Evolutionary conservation across 306 rosid genomes (phyloP), one percentile per base, ranked within the genome.

Genomic region (Corylus avellana): DNA sequence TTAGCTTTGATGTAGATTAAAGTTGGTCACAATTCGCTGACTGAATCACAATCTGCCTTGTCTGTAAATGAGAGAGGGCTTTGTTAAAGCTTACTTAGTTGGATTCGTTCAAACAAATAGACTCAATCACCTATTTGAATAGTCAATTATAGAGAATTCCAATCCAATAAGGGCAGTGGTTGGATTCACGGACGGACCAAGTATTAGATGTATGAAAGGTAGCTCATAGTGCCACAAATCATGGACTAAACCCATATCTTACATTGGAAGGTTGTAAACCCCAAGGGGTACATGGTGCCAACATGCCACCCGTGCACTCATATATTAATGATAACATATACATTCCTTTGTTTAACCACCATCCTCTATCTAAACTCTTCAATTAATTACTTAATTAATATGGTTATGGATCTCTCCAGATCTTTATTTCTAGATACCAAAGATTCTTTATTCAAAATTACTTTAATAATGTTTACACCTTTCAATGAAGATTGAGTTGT

Each of bases 231-330:
- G 12, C 9, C 70, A 22, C 44, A 29, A 1, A 51, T 80, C 50
- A 64, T 62, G 51, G 11, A 79, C 46, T 12, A 67, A 77, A 73
- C 54, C 17, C 3, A 70, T 42, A 25, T 75, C 80, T 61, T 59
- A 48, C 35, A 22, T 80, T 77, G 79, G 75, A 62, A 56, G 66
- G 72, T 70, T 77, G 79, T 73, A 67, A 67, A 53, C 76, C 70
- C 17, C 14, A 13, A 62, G 51, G 79, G 78, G 44, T 80, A 82
- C 86, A 85, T 46, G 32, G 13, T 56, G 42, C 74, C 79, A 82
- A 58, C 84, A 69, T 42, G 75, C 17, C 86, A 50, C 74, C 72
- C 70, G 70, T 74, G 83, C 70, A 64, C 29, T 73, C 74, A 64
- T 64, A 12, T 32, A 68, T 27, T 9, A 44, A 47, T 47, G 29